Percentiles rank a stretch among this genome's conserved stretches.
Conservation (phyloP, 768 basidiomycete species). For the Pholiota molesta region DNA sequence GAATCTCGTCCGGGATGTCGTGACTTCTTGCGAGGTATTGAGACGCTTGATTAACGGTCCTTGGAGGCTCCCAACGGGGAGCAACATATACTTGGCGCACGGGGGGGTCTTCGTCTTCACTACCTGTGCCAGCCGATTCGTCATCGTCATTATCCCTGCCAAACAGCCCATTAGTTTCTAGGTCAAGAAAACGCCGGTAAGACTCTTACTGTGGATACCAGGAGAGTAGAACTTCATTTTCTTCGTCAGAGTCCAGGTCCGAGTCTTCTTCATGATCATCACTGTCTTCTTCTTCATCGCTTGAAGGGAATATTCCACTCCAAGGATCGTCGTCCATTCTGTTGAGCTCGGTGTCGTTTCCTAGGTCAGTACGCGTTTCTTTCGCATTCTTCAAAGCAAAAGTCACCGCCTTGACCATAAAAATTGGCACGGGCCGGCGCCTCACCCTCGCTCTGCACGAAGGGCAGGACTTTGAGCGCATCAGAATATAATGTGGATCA, state of each 20-base stretch:
- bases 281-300: constrained; percentile 43
- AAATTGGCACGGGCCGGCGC: constrained; percentile 67
- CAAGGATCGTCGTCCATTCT: constrained; percentile 58
- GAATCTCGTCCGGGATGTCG: neutral
- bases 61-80: neutral
- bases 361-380: constrained; percentile 17
- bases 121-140: constrained; percentile 31
- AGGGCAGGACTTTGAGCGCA: constrained; percentile 72
- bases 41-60: neutral
- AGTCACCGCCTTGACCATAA: constrained; percentile 65
- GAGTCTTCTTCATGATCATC: neutral
- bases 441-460: constrained; percentile 63
- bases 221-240: neutral
- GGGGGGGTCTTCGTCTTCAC: constrained; percentile 28
- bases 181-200: neutral
- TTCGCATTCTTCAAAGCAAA: constrained; percentile 51
- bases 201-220: neutral
- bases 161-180: neutral
- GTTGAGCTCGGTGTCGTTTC: constrained; percentile 28
- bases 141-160: constrained; percentile 32
- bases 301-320: constrained; percentile 65
- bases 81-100: constrained; percentile 8
- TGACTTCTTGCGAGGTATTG: neutral
- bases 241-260: constrained; percentile 25
- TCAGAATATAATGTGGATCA: constrained; percentile 49